Percentiles rank a stretch among this genome's conserved stretches.
phyloP scores from a whole-genome alignment of 2,329 filamentous ascomycete genomes.

The Aspergillus melleus region DNA sequence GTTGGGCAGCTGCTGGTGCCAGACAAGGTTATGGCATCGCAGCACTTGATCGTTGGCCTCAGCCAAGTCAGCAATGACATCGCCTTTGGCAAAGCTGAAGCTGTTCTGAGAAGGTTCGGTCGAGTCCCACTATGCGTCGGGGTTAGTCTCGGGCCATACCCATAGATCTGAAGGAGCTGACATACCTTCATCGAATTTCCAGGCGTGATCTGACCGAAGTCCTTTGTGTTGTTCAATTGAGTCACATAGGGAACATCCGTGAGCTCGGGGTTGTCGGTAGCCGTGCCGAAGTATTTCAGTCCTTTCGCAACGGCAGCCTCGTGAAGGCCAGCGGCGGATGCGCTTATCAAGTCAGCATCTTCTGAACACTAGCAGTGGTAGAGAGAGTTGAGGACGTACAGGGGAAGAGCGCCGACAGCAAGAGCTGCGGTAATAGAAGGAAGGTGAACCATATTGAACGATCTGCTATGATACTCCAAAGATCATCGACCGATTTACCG shows the following conservation, averaged over 20 bases:
- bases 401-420: slow-evolving; percentile 23
- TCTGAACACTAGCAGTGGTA: not conserved
- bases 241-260: slow-evolving; percentile 56
- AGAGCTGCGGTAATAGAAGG: slow-evolving; percentile 20
- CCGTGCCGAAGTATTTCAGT: slow-evolving; percentile 57
- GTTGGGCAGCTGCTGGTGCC: slow-evolving; percentile 48
- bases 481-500: not conserved
- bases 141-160: not conserved
- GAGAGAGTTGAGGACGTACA: slow-evolving; percentile 7
- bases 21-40: slow-evolving; percentile 63
- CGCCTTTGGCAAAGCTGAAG: slow-evolving; percentile 61
- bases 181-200: slow-evolving; percentile 60
- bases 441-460: slow-evolving; percentile 20
- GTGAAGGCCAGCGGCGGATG: slow-evolving; percentile 24
- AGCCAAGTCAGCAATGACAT: slow-evolving; percentile 47
- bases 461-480: not conserved
- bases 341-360: slow-evolving; percentile 6
- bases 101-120: slow-evolving; percentile 58
- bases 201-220: slow-evolving; percentile 66
- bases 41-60: slow-evolving; percentile 48
- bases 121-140: slow-evolving; percentile 56
- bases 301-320: slow-evolving; percentile 54
- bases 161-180: not conserved
- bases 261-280: slow-evolving; percentile 58
- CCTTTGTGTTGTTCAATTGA: slow-evolving; percentile 58